Base-by-base conservation (phyloP, 345 rosid genomes). In the Citropsis articulata region DNA sequence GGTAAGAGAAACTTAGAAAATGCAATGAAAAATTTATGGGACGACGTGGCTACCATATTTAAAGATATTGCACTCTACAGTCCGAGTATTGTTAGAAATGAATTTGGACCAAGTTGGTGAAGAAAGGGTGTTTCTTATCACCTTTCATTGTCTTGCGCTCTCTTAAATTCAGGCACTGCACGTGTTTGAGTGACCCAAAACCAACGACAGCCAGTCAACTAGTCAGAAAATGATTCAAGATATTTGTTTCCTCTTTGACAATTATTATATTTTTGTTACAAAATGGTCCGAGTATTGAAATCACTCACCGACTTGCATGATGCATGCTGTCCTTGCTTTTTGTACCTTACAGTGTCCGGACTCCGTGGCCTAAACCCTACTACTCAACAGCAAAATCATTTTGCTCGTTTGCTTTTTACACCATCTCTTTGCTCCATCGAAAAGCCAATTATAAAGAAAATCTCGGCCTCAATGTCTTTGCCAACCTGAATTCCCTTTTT, bases 331-430 rank as follows among this genome's bases (percentile, higher is more conserved):
- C 71, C 38, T 72, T 60, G 21, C 36, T 40, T 27, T 27, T 72
- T 71, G 78, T 77, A 79, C 80, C 66, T 68, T 77, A 9, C 25
- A 72, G 3, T 7, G 80, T 79, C 84, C 86, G 76, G 70, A 80
- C 62, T 80, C 84, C 72, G 80, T 56, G 64, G 69, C 76, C 30
- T 5, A 33, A 42, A 13, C 14, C 18, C 50, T 18, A 12, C 50
- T 45, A 45, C 50, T 9, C 24, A 45, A 28, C 57, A 8, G 28
- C n/a, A 71, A 65, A n/a, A 8, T 6, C 33, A 16, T 27, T 12
- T 4, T 12, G 9, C 57, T 1, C 6, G 3, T n/a, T 45, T 45
- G 38, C 59, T 57, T 50, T 57, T 30, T 7, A 19, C 38, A 13
- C 50, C 1, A 5, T 24, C 82, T 45, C 83, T 72, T 76, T 70